A percentile compares a stretch with the other conserved stretches of the same genome.
These are phyloP conservation scores for Parietichytrium sp. DNA, from an alignment of 108 stramenopile species.

Conservation along the genomic window DNA sequence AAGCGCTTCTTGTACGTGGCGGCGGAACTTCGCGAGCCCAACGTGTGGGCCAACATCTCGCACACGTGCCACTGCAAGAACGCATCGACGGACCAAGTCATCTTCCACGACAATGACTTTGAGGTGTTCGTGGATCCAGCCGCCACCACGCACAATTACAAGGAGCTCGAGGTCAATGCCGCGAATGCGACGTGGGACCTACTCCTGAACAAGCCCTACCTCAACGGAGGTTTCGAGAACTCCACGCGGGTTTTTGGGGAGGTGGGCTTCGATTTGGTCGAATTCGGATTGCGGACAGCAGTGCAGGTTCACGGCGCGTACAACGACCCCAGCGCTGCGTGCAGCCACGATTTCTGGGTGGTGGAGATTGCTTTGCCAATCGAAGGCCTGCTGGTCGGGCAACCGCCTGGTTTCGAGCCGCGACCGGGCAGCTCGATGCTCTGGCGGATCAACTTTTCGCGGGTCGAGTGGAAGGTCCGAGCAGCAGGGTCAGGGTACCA, in stretches of 20 bases:
- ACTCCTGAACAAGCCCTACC: constrained; percentile 77
- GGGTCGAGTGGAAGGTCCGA: constrained; percentile 12
- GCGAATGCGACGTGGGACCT: constrained; percentile 79
- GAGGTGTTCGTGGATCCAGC: constrained; percentile 80
- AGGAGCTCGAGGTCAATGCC: constrained; percentile 84
- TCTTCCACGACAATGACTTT: constrained; percentile 58
- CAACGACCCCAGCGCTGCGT: constrained; percentile 5
- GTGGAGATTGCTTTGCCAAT: constrained; percentile 18
- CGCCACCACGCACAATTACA: constrained; percentile 72
- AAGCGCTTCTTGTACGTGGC: not conserved
- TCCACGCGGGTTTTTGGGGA: constrained; percentile 53
- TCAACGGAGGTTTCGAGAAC: constrained; percentile 73
- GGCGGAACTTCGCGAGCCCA: not conserved
- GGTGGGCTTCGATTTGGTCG: too few species aligned
- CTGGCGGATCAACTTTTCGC: constrained; percentile 37
- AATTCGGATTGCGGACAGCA: not conserved
- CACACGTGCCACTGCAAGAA: too few species aligned
- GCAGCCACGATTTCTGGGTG: not conserved
- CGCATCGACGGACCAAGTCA: not conserved
- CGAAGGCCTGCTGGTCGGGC: not conserved
- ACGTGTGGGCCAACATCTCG: constrained; percentile 8
- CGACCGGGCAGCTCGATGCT: not conserved
- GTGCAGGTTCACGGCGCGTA: not conserved
- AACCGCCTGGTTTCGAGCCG: not conserved
- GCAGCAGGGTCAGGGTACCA: not conserved